These are phyloP conservation scores for Nannochloropsis salina DNA, from an alignment of 108 stramenopile species.

Conservation along the genomic window DNA sequence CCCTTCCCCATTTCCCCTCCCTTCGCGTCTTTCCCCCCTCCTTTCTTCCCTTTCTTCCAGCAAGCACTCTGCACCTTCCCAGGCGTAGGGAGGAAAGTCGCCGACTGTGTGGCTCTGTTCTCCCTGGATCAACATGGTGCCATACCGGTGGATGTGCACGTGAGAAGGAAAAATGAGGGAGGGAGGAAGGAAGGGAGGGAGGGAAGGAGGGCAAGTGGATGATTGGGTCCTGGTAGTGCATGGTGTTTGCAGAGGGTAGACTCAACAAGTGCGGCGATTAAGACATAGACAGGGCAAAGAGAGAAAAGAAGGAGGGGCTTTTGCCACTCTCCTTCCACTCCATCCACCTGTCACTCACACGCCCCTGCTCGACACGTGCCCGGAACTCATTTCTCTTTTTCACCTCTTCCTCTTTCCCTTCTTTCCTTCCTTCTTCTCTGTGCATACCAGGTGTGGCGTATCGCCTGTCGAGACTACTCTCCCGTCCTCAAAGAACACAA, in stretches of 20 bases:
- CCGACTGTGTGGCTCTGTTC: constrained; percentile 97
- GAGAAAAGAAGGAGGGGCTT: not conserved
- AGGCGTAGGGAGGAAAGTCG: constrained; percentile 62
- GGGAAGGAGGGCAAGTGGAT: not conserved
- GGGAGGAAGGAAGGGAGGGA: constrained; percentile 3
- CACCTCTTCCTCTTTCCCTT: not conserved
- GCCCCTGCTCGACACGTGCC: too few species aligned
- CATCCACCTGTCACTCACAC: too few species aligned
- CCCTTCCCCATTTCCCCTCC: not conserved
- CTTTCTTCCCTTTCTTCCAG: not conserved
- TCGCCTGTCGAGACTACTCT: constrained; percentile 69
- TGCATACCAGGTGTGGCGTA: constrained; percentile 80
- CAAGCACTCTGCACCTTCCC: not conserved
- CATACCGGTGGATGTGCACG: constrained; percentile 72
- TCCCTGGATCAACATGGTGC: constrained; percentile 71
- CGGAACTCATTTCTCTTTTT: not conserved
- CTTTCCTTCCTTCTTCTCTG: not conserved
- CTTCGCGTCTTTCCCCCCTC: not conserved
- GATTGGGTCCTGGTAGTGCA: not conserved
- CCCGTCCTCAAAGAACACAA: constrained; percentile 57
- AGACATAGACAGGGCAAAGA: not conserved
- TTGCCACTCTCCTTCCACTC: too few species aligned
- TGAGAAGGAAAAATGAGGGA: not conserved
- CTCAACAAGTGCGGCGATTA: not conserved
- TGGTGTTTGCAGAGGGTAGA: not conserved